A percentile compares a stretch with the other conserved stretches of the same genome.
Conservation (phyloP, 805 yeast genomes). For the Millerago galiae region DNA sequence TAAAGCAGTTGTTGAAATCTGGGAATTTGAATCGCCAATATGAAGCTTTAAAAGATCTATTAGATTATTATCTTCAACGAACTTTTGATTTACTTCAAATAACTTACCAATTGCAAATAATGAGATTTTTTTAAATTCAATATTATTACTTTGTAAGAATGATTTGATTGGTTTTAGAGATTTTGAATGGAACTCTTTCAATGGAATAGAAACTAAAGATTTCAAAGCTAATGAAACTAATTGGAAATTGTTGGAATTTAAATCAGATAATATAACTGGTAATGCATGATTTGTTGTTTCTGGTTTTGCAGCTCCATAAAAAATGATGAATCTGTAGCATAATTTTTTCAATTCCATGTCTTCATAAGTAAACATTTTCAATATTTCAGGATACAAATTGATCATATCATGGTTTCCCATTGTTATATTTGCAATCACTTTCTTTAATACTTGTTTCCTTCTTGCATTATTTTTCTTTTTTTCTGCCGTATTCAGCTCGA, state of each 20-base stretch:
- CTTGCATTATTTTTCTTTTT: conserved; percentile 34
- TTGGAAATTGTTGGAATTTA: conserved; percentile 38
- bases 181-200: conserved; percentile 42
- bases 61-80: conserved; percentile 38
- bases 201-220: conserved; percentile 55
- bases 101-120: conserved; percentile 63
- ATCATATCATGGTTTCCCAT: conserved; percentile 77
- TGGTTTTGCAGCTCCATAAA: conserved; percentile 55
- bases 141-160: conserved; percentile 41
- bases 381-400: conserved; percentile 56
- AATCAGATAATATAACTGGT: conserved; percentile 48
- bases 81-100: conserved; percentile 46
- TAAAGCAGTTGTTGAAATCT: conserved; percentile 66
- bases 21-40: conserved; percentile 49
- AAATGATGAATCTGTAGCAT: conserved; percentile 59
- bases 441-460: conserved; percentile 50
- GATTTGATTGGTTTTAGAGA: conserved; percentile 34
- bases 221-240: conserved; percentile 57
- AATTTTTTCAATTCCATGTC: conserved; percentile 69
- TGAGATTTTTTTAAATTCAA: conserved; percentile 62
- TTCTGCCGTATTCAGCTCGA: conserved; percentile 28
- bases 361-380: conserved; percentile 43
- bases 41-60: conserved; percentile 43
- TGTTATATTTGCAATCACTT: conserved; percentile 76
- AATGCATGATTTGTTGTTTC: conserved; percentile 49